Evolutionary conservation across 2,329 filamentous ascomycete genomes (phyloP), one percentile per base, ranked within the genome.

Genomic region (Pseudogymnoascus sp.): DNA sequence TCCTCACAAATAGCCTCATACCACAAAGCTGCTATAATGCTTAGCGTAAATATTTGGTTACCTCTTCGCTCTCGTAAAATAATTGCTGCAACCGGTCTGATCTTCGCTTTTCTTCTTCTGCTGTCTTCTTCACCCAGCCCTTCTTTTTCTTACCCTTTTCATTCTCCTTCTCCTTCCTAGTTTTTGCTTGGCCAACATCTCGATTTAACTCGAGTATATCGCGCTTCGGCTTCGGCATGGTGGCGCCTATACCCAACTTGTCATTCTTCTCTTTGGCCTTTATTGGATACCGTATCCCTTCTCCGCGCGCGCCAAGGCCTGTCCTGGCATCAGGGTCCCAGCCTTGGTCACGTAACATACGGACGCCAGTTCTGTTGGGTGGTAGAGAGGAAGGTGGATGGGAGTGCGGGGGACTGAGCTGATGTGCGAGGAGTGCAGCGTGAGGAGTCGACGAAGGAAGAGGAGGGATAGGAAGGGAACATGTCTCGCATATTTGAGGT

Each of bases 231-330:
- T 73, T 73, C 40, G 74, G 73, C 33, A 76, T 66, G 4, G 77
- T 72, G 42, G 80, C 78, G 0, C 92, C 91, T 27, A 96, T 74
- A 0, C 92, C 93, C 6, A 88, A 76, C 3, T 82, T 91, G 70
- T 93, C 85, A 45, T 86, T 82, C 74, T 96, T 96, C 61, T 82
- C 77, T 55, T 68, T 71, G 0, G 83, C 77, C 71, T 91, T 91
- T 65, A 97, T 79, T 0, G 92, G 92, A 66, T 86, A 87, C 40
- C 87, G 79, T 64, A 90, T 87, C 2, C 92, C 92, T 69, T 80
- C 76, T 0, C 88, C 86, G 1, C 77, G 75, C 8, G 82, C 82
- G 0, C 92, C 92, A 0, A 97, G 79, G 0, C 92, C 92, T 13
- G 77, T 74, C 2, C 90, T 79, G 29, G 84, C 78, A 73, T 92